Base-by-base conservation (phyloP, 441 rosid species). In the Erysimum pusillum region DNA sequence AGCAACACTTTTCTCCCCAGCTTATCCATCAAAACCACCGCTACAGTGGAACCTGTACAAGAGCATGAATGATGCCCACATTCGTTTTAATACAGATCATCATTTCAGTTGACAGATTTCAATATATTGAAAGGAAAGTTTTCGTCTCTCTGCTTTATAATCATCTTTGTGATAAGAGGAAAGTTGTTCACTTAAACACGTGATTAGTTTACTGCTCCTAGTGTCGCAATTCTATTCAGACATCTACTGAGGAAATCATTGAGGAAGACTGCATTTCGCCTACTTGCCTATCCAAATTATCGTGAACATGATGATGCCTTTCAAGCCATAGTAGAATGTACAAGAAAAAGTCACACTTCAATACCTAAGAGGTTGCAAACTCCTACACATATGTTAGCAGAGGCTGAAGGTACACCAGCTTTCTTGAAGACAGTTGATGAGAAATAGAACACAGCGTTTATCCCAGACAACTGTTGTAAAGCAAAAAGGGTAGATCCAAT, bases 391-490 rank as follows among this genome's bases (percentile, higher is more conserved):
- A 86, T 76, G 77, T 90, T 90, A 38, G 88, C 94, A 42, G 84
- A 76, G 71, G 86, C 89, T 65, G 94, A 84, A 81, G 94, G 92
- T 70, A 90, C 81, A 49, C 95, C 92, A 57, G 89, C 91, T 67
- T 68, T 90, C 84, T 86, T 87, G 86, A 90, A 88, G 70, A 90
- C 90, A 44, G 89, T 85, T 66, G 95, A 88, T 62, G 92, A 90
- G 86, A 90, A 88, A 83, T 90, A 90, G 86, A 90, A 90, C 63
- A 90, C 87, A 60, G 92, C 90, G 72, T 90, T 90, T 85, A 88
- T 88, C 76, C 95, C 91, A 52, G 92, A 90, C 76, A 90, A 87
- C 87, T 90, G 92, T 85, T 90, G 95, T 85, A 90, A 83, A 84
- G 90, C 95, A 83, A 84, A 88, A 83, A 90, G 87, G 81, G 84